phyloP scores from a whole-genome alignment of 441 rosid genomes.

The Jatropha podagrica region DNA sequence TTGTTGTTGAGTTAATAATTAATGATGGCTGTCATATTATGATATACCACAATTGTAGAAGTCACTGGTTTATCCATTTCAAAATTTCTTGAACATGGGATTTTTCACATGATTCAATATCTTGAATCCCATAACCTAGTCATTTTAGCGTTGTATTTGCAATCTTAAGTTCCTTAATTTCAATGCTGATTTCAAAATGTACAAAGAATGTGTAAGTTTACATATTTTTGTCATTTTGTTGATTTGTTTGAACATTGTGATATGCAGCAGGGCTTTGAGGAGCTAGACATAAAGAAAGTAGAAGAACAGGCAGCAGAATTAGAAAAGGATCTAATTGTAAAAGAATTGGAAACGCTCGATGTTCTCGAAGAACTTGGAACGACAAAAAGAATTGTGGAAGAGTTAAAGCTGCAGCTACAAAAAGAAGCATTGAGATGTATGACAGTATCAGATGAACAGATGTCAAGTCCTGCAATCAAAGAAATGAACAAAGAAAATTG shows the following conservation, averaged over 20 bases:
- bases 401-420: slow-evolving; percentile 77
- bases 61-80: neutral
- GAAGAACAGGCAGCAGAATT: slow-evolving; percentile 84
- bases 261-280: slow-evolving; percentile 51
- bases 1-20: neutral
- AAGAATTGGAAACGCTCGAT: slow-evolving; percentile 87
- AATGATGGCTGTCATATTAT: neutral
- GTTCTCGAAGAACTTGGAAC: slow-evolving; percentile 89
- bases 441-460: slow-evolving; percentile 44
- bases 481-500: slow-evolving; percentile 61
- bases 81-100: neutral
- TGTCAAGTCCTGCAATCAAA: slow-evolving; percentile 46
- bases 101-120: no score
- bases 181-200: neutral
- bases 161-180: neutral
- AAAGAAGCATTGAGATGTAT: slow-evolving; percentile 73
- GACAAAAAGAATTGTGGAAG: slow-evolving; percentile 80
- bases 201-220: neutral
- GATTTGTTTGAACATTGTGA: neutral
- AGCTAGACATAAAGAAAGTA: slow-evolving; percentile 77
- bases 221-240: neutral
- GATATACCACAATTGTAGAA: neutral
- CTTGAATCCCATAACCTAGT: neutral
- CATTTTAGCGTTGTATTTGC: neutral
- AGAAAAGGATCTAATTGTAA: slow-evolving; percentile 90